Evolutionary conservation across 2,329 filamentous ascomycete species (phyloP).

Genomic region (Uncinocarpus reesii): DNA sequence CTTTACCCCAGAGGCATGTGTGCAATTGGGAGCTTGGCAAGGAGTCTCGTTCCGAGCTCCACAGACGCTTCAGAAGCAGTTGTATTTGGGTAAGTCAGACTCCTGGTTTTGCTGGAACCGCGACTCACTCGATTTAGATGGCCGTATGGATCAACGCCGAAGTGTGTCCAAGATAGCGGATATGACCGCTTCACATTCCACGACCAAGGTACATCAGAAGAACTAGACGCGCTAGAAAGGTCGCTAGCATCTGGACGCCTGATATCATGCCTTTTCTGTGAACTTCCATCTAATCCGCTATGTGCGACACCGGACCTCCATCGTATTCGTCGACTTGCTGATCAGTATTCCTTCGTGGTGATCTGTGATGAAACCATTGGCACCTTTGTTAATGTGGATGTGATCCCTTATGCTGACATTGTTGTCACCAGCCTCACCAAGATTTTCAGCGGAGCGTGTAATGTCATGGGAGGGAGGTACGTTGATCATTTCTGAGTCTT

Average conservation of each 20-base stretch:
- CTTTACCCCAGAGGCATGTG: constrained; percentile 8
- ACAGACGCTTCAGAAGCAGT: not conserved
- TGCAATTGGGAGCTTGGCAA: not conserved
- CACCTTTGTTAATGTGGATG: constrained; percentile 34
- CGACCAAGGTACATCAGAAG: constrained; percentile 12
- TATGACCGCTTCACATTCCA: constrained; percentile 2
- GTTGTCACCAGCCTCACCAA: constrained; percentile 49
- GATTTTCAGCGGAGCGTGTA: constrained; percentile 47
- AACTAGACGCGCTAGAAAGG: constrained; percentile 17
- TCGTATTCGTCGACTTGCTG: constrained; percentile 35
- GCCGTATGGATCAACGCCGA: constrained; percentile 3
- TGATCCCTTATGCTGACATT: constrained; percentile 42
- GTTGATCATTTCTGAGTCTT: too few species aligned
- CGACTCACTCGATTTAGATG: too few species aligned
- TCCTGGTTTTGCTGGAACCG: too few species aligned
- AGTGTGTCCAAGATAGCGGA: not conserved
- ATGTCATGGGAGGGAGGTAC: constrained; percentile 47
- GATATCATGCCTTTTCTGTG: constrained; percentile 38
- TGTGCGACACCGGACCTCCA: constrained; percentile 36
- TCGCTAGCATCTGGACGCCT: constrained; percentile 10
- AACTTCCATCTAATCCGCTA: constrained; percentile 44
- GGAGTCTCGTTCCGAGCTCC: not conserved
- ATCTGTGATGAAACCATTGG: constrained; percentile 33
- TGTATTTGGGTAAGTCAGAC: too few species aligned
- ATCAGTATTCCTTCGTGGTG: constrained; percentile 27